These are phyloP conservation scores for Ashbya aceris DNA, from an alignment of 1,139 yeast genomes.

Conservation along the genomic window DNA sequence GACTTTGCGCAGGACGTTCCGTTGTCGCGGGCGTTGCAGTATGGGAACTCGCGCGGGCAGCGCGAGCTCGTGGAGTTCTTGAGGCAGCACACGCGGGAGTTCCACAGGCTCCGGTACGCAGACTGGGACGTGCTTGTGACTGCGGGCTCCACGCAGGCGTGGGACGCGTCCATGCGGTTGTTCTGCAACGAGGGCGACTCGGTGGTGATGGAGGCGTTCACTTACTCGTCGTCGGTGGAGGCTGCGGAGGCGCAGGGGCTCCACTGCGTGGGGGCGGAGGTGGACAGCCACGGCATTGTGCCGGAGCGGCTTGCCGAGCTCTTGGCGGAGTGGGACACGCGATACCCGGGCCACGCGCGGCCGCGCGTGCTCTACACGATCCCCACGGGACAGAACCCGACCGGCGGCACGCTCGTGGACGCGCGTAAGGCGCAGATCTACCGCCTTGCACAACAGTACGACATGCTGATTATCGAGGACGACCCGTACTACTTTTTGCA, in stretches of 20 bases:
- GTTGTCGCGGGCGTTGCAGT: slow-evolving; percentile 78
- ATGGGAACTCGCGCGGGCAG: slow-evolving; percentile 78
- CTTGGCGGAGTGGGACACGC: slow-evolving; percentile 56
- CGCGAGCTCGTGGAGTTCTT: slow-evolving; percentile 58
- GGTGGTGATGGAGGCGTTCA: slow-evolving; percentile 71
- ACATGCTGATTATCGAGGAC: slow-evolving; percentile 77
- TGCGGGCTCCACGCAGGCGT: slow-evolving; percentile 79
- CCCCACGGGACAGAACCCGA: slow-evolving; percentile 93
- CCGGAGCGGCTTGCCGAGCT: slow-evolving; percentile 61
- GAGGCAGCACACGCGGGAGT: slow-evolving; percentile 63
- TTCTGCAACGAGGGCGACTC: slow-evolving; percentile 72
- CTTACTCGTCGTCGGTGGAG: slow-evolving; percentile 79
- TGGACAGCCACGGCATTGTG: slow-evolving; percentile 72
- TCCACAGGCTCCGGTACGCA: slow-evolving; percentile 52
- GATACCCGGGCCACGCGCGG: slow-evolving; percentile 43
- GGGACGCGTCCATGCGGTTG: slow-evolving; percentile 80
- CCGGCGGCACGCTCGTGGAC: slow-evolving; percentile 68
- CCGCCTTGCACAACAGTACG: slow-evolving; percentile 69
- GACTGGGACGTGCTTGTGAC: slow-evolving; percentile 62
- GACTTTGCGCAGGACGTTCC: slow-evolving; percentile 45
- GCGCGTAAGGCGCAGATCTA: slow-evolving; percentile 69
- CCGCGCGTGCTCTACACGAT: slow-evolving; percentile 80
- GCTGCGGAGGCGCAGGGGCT: slow-evolving; percentile 70
- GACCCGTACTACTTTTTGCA: slow-evolving; percentile 94
- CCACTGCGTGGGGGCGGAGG: slow-evolving; percentile 58